phyloP scores from a whole-genome alignment of 1,284 basidiomycete genomes.

The Ganoderma boninense region DNA sequence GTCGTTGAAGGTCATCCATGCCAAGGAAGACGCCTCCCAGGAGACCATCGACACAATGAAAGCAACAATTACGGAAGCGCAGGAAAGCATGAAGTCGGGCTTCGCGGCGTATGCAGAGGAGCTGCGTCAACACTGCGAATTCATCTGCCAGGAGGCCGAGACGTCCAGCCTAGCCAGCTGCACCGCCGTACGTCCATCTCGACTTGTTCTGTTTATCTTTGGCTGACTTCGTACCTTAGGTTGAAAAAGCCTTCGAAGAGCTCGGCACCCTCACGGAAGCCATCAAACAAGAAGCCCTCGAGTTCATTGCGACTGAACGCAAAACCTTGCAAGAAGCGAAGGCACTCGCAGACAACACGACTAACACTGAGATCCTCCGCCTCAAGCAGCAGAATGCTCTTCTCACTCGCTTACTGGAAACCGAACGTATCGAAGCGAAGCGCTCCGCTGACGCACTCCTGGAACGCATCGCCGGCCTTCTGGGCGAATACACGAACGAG shows the following conservation, averaged over 20 bases:
- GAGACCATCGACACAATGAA: constrained; percentile 60
- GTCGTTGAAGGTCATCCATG: constrained; percentile 65
- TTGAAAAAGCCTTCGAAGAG: constrained; percentile 61
- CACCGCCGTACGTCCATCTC: constrained; percentile 44
- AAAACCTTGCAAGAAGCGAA: constrained; percentile 60
- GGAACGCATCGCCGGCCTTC: constrained; percentile 72
- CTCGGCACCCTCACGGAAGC: constrained; percentile 66
- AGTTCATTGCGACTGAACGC: constrained; percentile 65
- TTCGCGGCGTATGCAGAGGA: constrained; percentile 63
- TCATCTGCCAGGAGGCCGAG: constrained; percentile 56
- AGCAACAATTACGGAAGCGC: constrained; percentile 57
- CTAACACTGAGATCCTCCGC: constrained; percentile 67
- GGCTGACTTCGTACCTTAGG: constrained; percentile 38
- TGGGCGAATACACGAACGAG: constrained; percentile 74
- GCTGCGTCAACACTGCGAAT: constrained; percentile 57
- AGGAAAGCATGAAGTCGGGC: constrained; percentile 59
- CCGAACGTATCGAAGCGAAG: constrained; percentile 72
- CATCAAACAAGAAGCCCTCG: constrained; percentile 64
- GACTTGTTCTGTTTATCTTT: neutral
- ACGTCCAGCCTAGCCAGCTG: constrained; percentile 53
- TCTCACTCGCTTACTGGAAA: constrained; percentile 68
- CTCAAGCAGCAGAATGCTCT: constrained; percentile 79
- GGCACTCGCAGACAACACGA: constrained; percentile 57
- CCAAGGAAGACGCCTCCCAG: constrained; percentile 62
- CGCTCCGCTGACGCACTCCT: constrained; percentile 78